These are phyloP conservation scores for Penicillium ucsense DNA, from an alignment of 495 filamentous ascomycete species.

Conservation along the genomic window DNA sequence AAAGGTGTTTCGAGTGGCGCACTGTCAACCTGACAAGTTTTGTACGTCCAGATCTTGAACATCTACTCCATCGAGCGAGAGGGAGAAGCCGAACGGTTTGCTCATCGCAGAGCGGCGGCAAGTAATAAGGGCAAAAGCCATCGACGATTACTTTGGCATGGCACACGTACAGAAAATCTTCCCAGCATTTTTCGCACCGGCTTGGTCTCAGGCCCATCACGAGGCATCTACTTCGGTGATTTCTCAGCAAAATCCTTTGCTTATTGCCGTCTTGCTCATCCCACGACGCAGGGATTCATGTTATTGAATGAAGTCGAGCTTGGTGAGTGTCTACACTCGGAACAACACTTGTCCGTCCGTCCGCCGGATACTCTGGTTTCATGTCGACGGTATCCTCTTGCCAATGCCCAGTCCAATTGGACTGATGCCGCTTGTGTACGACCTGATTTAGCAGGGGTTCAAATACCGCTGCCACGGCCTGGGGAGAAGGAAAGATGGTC, in stretches of 20 bases:
- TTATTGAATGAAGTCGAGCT: too few relatives aligned
- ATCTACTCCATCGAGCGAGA: background rate
- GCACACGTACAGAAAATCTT: constrained; percentile 46
- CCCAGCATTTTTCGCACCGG: background rate
- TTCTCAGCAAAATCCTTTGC: background rate
- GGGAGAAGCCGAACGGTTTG: background rate
- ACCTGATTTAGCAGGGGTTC: background rate
- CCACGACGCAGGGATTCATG: too few relatives aligned
- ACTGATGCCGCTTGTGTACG: background rate
- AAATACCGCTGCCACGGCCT: background rate
- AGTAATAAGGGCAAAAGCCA: background rate
- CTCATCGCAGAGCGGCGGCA: too few relatives aligned
- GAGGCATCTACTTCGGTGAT: background rate
- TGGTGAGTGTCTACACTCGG: too few relatives aligned
- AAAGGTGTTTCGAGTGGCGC: too few relatives aligned
- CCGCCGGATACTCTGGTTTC: too few relatives aligned
- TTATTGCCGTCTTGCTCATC: too few relatives aligned
- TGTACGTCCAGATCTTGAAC: background rate
- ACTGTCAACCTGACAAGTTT: too few relatives aligned
- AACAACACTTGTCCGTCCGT: too few relatives aligned
- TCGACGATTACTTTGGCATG: background rate
- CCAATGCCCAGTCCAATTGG: background rate
- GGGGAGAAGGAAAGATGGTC: too few relatives aligned
- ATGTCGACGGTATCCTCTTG: too few relatives aligned
- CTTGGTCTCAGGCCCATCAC: background rate